Conservation (phyloP, 495 filamentous ascomycete species). For the Penicillium manginii region DNA sequence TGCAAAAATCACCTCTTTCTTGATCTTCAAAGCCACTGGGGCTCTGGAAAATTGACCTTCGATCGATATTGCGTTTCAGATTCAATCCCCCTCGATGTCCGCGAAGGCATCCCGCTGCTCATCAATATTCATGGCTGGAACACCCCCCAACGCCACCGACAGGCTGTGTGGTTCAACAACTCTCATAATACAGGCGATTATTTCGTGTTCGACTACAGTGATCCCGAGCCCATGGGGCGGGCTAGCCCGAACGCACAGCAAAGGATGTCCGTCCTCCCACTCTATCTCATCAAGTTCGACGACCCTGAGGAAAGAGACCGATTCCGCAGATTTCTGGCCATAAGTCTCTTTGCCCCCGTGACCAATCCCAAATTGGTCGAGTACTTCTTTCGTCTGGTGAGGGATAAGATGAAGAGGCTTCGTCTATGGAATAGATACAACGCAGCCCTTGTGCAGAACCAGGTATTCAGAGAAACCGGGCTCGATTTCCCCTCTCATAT, state of each 20-base stretch:
- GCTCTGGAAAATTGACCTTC: constrained; percentile 30
- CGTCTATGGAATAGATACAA: constrained; percentile 2
- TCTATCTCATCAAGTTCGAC: constrained; percentile 20
- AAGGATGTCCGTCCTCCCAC: too few species aligned
- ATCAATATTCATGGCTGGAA: constrained; percentile 34
- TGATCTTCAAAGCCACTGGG: constrained; percentile 42
- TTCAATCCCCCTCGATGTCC: constrained; percentile 24
- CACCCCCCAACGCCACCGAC: constrained; percentile 39
- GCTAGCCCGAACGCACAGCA: too few species aligned
- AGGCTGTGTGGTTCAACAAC: constrained; percentile 38
- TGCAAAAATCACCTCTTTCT: constrained; percentile 37
- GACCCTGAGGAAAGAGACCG: constrained; percentile 35
- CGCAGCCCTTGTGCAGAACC: constrained; percentile 26
- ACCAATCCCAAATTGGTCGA: constrained; percentile 28
- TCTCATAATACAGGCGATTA: constrained; percentile 35
- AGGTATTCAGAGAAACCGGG: constrained; percentile 32
- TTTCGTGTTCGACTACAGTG: constrained; percentile 42
- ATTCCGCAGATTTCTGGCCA: constrained; percentile 41
- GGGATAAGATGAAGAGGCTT: constrained; percentile 32
- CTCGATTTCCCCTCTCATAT: constrained; percentile 12
- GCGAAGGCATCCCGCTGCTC: constrained; percentile 30
- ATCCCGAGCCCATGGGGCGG: not conserved
- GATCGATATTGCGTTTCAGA: constrained; percentile 13
- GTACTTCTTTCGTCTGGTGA: constrained; percentile 41
- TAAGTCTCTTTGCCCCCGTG: constrained; percentile 32